Evolutionary conservation across 768 basidiomycete species (phyloP), one percentile per base, ranked within the genome.

Genomic region (Termitomyces sp.): DNA sequence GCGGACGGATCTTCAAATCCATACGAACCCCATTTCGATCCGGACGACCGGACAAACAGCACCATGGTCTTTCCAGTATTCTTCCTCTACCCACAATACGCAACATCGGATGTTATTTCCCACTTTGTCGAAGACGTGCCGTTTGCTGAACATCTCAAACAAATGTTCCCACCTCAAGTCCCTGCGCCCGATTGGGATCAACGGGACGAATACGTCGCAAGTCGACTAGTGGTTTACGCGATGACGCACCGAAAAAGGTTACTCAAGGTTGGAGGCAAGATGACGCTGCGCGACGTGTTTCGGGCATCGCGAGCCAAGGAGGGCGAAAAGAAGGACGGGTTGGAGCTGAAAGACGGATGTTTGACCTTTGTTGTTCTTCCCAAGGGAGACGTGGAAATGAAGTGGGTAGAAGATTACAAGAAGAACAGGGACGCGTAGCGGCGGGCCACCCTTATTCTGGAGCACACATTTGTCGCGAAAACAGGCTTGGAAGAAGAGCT

Each of bases 351-450:
- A 63, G 90, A 92, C 62, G 88, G 89, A 4, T 92, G 88, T 64
- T 68, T 96, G 65, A 84, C 85, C 5, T 88, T 95, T 69, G 85
- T 83, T 9, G 86, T 92, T 13, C 67, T 95, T 56, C 90, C 88
- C 1, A 91, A 83, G 68, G 91, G 91, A 1, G 79, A 77, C 6
- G 81, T 78, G 52, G 94, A 98, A 71, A 78, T 81, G 68, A 83
- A 81, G 61, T 98, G 94, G 94, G 82, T 97, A 34, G 86, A 89
- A 24, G 88, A 91, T 54, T 95, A 84, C 79, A 98, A 98, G 75
- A 77, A 73, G 64, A 70, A 60, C 10, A 70, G 81, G 66, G 76
- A 76, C 34, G 57, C 15, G n/a, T 55, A 62, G 61, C 13, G 24
- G 24, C 42, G 29, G 29, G 26, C 22, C 18, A 22, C 34, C 9